phyloP scores from a whole-genome alignment of 1,284 basidiomycete genomes.

The Trametes pubescens region DNA sequence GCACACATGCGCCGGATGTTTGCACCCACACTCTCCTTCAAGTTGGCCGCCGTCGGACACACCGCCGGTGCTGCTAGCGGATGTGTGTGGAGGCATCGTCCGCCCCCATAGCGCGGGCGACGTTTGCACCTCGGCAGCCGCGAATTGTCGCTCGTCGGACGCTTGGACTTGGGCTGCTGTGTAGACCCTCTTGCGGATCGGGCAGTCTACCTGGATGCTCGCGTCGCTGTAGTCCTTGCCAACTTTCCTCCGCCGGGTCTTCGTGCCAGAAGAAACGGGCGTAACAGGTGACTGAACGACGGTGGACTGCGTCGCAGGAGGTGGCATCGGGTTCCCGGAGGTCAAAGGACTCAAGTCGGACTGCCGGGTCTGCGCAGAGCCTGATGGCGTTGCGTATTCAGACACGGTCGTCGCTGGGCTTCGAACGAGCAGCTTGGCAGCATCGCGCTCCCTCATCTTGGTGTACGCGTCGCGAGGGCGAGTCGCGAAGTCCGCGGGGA shows the following conservation, averaged over 20 bases:
- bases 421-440: background rate
- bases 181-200: conserved; percentile 5
- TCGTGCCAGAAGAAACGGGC: background rate
- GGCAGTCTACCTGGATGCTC: conserved; percentile 19
- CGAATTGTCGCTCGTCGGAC: background rate
- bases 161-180: conserved; percentile 15
- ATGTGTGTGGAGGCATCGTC: conserved; percentile 8
- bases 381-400: conserved; percentile 23
- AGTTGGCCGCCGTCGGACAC: background rate
- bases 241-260: background rate
- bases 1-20: conserved; percentile 11
- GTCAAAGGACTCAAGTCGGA: background rate
- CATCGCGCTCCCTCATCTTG: background rate
- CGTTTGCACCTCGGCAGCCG: conserved; percentile 1
- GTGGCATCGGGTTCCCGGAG: background rate
- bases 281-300: background rate
- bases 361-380: conserved; percentile 5
- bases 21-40: conserved; percentile 6
- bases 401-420: conserved; percentile 13
- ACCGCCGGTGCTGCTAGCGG: conserved; percentile 5
- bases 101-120: background rate
- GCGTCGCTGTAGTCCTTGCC: conserved; percentile 18
- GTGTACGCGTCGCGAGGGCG: conserved; percentile 10
- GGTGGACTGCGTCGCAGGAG: background rate
- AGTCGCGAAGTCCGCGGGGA: conserved; percentile 22